phyloP scores from a whole-genome alignment of 176 grass and related monocot species.

The Olyra latifolia region DNA sequence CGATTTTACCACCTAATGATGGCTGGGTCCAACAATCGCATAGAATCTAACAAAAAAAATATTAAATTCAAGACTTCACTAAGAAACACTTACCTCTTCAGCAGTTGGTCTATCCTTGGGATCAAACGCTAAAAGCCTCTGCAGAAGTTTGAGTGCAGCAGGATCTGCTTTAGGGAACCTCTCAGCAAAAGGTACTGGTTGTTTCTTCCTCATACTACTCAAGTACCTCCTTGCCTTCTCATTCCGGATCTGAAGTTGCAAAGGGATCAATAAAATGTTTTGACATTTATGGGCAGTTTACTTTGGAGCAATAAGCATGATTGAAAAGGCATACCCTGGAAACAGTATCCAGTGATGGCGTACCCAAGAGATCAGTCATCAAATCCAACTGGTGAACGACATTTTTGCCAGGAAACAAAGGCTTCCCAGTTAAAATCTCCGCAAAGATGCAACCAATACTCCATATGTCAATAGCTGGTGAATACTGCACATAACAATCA shows the following conservation, averaged over 20 bases:
- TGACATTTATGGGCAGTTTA: slow-evolving; percentile 28
- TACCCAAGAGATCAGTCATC: slow-evolving; percentile 98
- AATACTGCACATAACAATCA: slow-evolving; percentile 73
- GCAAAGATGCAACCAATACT: slow-evolving; percentile 99
- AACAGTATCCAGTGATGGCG: slow-evolving; percentile 76
- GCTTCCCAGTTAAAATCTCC: slow-evolving; percentile 90
- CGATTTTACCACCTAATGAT: slow-evolving; percentile 5
- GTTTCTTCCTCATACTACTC: slow-evolving; percentile 84
- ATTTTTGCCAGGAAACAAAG: slow-evolving; percentile 99
- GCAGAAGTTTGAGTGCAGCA: slow-evolving; percentile 76
- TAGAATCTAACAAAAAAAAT: neutral
- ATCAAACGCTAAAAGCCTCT: slow-evolving; percentile 91
- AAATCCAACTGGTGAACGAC: slow-evolving; percentile 98
- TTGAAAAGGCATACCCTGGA: slow-evolving; percentile 61
- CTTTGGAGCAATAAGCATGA: slow-evolving; percentile 21
- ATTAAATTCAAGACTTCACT: slow-evolving; percentile 11
- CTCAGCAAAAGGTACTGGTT: slow-evolving; percentile 66
- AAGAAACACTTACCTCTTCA: slow-evolving; percentile 55
- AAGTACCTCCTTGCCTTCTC: slow-evolving; percentile 96
- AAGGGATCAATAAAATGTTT: slow-evolving; percentile 32
- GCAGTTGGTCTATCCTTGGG: slow-evolving; percentile 94
- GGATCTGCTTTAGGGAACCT: slow-evolving; percentile 95
- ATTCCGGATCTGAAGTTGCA: slow-evolving; percentile 72
- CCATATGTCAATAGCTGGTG: slow-evolving; percentile 99
- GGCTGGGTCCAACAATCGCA: neutral